Evolutionary conservation across 495 filamentous ascomycete species (phyloP).

Genomic region (Friedmanniomyces simplex): DNA sequence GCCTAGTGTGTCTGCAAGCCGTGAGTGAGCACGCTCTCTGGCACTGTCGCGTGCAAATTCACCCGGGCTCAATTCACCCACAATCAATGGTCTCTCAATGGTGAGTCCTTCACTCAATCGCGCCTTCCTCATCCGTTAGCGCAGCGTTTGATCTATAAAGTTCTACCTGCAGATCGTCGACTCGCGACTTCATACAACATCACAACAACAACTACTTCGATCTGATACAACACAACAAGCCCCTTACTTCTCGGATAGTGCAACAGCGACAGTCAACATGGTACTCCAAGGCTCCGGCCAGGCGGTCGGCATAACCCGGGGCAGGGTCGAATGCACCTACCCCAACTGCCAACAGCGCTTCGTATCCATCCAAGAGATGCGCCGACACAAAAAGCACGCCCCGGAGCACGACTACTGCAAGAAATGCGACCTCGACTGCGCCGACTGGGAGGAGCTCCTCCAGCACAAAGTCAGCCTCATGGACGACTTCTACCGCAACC

Average conservation of each 20-base stretch:
- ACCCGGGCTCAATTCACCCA: no score
- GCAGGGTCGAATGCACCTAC: conserved; percentile 10
- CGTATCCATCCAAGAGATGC: conserved; percentile 32
- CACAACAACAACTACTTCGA: neutral
- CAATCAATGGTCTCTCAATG: no score
- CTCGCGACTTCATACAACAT: neutral
- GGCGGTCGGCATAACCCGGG: neutral
- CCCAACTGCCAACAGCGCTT: conserved; percentile 19
- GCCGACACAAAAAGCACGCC: conserved; percentile 36
- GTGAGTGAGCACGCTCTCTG: no score
- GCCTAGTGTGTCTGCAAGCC: no score
- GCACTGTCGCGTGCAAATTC: no score
- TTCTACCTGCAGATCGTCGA: neutral
- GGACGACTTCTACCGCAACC: conserved; percentile 8
- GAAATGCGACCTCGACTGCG: conserved; percentile 42
- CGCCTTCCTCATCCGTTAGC: neutral
- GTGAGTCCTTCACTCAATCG: neutral
- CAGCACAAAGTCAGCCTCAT: conserved; percentile 24
- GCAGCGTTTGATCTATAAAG: neutral
- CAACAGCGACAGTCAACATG: neutral
- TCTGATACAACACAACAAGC: neutral
- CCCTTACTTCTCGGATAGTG: neutral
- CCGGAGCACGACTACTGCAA: conserved; percentile 43
- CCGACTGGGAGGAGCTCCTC: conserved; percentile 32
- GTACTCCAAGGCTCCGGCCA: neutral